Base-by-base conservation (phyloP, 345 rosid species). In the Corchorus capsularis region DNA sequence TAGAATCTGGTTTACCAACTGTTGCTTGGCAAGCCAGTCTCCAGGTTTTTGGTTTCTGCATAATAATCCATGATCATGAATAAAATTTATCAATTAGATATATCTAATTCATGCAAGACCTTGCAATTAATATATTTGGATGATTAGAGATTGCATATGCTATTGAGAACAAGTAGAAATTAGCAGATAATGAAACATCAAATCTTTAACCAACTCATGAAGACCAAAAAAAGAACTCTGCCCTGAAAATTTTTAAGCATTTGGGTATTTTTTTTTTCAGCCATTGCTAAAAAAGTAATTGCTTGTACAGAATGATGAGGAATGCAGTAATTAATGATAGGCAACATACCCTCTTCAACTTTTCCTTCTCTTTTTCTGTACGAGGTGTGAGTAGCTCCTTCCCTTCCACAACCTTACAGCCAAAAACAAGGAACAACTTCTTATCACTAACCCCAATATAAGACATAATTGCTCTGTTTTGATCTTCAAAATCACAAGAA, bases 1-100 rank as follows among this genome's bases (percentile, higher is more conserved):
- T 88, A 16, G 97, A 94, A 54, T 91, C 94, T 73, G 91, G 89
- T 72, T 74, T 78, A 9, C 97, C 97, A 54, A 93, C 98, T 19
- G 81, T 83, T 20, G 94, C 91, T 82, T 94, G 98, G 77, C 97
- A 94, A n/a, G 98, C 98, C 27, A 91, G 86, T 79, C 98, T 91
- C 92, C 91, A 93, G 32, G 88, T 90, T 80, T 89, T 94, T 7
- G 97, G 97, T 82, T 91, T 90, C 98, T 93, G 85, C 79, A 67
- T 27, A 27, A 66, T 12, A 39, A 49, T 20, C 65, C 72, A 73
- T 46, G 17, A 63, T 45, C 63, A 70, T 20, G 14, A 69, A 41
- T 46, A 35, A 39, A 39, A 6, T 3, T 71, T 20, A 55, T 12
- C 9, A 35, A 37, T 13, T 16, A 13, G 43, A 17, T 5, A 17